Evolutionary conservation across 2,329 filamentous ascomycete genomes (phyloP), one percentile per base, ranked within the genome.

Genomic region (Aspergillus oerlinghausenensis): DNA sequence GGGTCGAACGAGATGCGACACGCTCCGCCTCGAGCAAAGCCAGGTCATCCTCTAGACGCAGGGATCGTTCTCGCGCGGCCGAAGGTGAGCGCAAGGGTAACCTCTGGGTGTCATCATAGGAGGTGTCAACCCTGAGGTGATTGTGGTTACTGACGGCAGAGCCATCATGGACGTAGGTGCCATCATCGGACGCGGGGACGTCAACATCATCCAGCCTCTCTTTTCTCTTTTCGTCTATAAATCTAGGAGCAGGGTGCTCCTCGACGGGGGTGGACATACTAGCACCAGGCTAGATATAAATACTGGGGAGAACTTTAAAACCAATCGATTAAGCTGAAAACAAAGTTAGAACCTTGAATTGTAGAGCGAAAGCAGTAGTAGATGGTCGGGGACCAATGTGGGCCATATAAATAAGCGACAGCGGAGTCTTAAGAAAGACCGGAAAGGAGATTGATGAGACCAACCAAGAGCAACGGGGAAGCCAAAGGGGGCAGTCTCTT

Each of bases 41-140:
- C 52, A 89, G 72, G 58, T 89, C 86, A 70, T 90, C 87, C 55
- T 87, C 82, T 29, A 89, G 73, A 49, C 85, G 78, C 58, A 80
- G 78, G 5, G 82, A 80, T 65, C 86, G 78, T 69, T 88, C 86
- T 42, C 85, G 79, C 17, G 77, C 78, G 56, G 80, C 77, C 0
- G 83, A 84, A 1, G 82, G 80, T 0, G 85, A 86, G 43, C 62
- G 65, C 58, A 69, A 56, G 14, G 60, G 49, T 25, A 55, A 28
- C 5, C 62, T 56, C 19, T 58, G 61, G 10, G 40, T 32, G 19
- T 63, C 59, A n/a, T 61, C 52, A 28, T 63, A 53, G 8, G 54
- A 54, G 14, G 72, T 69, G 49, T 75, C 62, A 42, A 75, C 64
- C 49, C 55, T 63, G 3, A 70, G 60, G 17, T 54, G 59, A 32